Evolutionary conservation across 1,139 yeast genomes (phyloP).

Genomic region (Pichia sp.): DNA sequence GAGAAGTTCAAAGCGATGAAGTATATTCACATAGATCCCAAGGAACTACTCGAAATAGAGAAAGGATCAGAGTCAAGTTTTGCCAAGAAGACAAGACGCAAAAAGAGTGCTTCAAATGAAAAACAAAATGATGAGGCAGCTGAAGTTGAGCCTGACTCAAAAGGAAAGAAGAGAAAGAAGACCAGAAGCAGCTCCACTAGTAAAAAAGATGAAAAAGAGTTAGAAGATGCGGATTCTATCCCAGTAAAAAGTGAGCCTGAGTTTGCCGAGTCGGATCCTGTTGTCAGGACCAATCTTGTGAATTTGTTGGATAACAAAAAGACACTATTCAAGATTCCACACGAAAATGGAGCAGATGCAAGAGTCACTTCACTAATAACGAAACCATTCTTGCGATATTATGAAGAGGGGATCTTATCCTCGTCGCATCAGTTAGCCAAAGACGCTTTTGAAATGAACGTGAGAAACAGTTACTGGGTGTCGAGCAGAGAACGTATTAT

Average conservation of each 20-base stretch:
- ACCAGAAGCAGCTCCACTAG: background rate
- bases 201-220: background rate
- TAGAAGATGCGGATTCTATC: background rate
- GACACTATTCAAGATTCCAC: slow-evolving; percentile 70
- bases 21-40: slow-evolving; percentile 35
- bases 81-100: background rate
- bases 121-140: background rate
- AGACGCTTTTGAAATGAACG: slow-evolving; percentile 71
- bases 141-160: background rate
- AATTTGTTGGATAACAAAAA: slow-evolving; percentile 13
- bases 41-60: background rate
- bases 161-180: background rate
- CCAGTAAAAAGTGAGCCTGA: background rate
- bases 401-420: slow-evolving; percentile 68
- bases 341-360: slow-evolving; percentile 74
- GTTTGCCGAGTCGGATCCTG: slow-evolving; percentile 13
- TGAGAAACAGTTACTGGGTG: slow-evolving; percentile 88
- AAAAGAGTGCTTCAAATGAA: background rate
- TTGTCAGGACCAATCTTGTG: slow-evolving; percentile 23
- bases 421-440: slow-evolving; percentile 72
- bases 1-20: slow-evolving; percentile 46
- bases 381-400: slow-evolving; percentile 64
- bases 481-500: slow-evolving; percentile 80
- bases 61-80: background rate
- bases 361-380: slow-evolving; percentile 79